These are phyloP conservation scores for Fusarium sp. DNA, from an alignment of 2,329 filamentous ascomycete species.

Conservation along the genomic window DNA sequence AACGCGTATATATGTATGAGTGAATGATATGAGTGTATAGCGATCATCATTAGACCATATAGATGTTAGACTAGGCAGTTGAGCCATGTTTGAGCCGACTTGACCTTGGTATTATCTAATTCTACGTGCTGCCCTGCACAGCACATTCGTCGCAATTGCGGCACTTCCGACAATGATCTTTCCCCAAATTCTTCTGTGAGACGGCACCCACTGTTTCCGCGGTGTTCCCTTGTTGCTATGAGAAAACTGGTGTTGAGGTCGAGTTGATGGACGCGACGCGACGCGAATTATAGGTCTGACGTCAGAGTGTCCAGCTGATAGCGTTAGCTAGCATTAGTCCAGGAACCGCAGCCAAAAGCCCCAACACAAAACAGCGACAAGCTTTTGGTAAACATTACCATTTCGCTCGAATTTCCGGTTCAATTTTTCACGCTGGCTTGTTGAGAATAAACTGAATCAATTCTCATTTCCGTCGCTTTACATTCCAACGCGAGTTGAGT, in stretches of 20 bases:
- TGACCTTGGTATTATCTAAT: slow-evolving; percentile 1
- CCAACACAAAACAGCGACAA: neutral
- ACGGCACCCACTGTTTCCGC: rapidly evolving
- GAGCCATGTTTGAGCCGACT: neutral
- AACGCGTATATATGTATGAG: neutral
- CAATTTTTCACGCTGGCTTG: neutral
- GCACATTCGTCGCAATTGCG: neutral
- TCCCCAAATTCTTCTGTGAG: rapidly evolving
- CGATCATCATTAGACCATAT: slow-evolving; percentile 10
- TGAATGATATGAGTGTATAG: neutral
- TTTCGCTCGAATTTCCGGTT: no score
- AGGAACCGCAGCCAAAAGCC: neutral
- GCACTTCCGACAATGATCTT: rapidly evolving
- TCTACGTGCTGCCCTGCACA: neutral
- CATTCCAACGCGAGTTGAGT: neutral
- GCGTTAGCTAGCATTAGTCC: neutral
- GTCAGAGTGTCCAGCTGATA: neutral
- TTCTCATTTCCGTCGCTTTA: neutral
- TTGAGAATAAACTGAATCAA: neutral
- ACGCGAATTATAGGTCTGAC: neutral
- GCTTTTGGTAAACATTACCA: neutral
- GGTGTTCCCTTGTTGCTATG: neutral
- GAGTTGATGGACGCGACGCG: neutral
- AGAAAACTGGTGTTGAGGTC: neutral
- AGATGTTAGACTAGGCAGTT: neutral